phyloP scores from a whole-genome alignment of 2,329 filamentous ascomycete species.

The Orbilia quercus region DNA sequence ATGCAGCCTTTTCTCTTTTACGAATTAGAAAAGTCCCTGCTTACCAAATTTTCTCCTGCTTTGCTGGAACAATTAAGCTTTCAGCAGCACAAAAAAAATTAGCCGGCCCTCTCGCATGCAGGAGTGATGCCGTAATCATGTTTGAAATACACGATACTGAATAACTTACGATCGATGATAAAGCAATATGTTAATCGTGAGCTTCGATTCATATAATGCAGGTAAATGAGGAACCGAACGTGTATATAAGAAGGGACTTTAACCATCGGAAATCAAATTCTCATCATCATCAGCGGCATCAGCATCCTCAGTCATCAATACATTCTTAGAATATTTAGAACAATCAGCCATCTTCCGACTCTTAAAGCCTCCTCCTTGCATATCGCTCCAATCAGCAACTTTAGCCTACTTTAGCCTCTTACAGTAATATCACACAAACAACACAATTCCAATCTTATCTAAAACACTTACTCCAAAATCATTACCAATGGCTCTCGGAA shows the following conservation, averaged over 20 bases:
- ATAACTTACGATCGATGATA: conserved; percentile 11
- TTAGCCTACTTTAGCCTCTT: conserved; percentile 21
- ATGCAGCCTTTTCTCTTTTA: not conserved
- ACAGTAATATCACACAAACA: conserved; percentile 39
- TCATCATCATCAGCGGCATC: conserved; percentile 40
- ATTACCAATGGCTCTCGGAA: conserved; percentile 51
- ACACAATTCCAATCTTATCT: conserved; percentile 9
- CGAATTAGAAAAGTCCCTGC: conserved; percentile 14
- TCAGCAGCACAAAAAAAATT: too few species aligned
- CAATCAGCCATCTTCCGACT: not conserved
- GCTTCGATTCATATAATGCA: not conserved
- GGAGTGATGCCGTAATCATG: conserved; percentile 26
- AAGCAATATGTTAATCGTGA: conserved; percentile 1
- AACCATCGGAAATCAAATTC: conserved; percentile 3
- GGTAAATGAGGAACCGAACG: conserved; percentile 3
- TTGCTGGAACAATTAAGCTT: too few species aligned
- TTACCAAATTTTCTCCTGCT: not conserved
- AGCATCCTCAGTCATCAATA: conserved; percentile 21
- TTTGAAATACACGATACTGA: not conserved
- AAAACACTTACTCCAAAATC: not conserved
- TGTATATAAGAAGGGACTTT: conserved; percentile 26
- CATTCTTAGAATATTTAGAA: not conserved
- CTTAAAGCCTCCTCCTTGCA: conserved; percentile 12
- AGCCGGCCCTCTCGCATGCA: not conserved
- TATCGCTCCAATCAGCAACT: conserved; percentile 22